Evolutionary conservation across 805 yeast genomes (phyloP), one percentile per base, ranked within the genome.

Genomic region (Zygotorulaspora florentina): DNA sequence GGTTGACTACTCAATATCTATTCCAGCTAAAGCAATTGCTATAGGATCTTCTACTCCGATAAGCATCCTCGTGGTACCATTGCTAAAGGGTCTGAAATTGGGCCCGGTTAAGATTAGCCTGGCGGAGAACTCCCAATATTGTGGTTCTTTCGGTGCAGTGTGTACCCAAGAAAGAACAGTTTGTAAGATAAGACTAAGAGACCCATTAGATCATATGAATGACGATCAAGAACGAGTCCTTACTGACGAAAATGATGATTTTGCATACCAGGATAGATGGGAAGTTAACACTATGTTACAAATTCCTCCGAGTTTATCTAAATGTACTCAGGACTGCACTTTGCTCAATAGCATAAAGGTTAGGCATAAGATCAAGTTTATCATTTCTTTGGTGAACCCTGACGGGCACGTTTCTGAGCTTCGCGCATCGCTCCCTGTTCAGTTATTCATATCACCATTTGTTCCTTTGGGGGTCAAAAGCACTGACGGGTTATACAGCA

Each of bases 321-420:
- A 79, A 55, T 77, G 90, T 55, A 84, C 96, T 1, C 99, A 90
- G 66, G 98, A 93, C 66, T 86, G 91, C 59, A 85, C 81, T 48
- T 72, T 93, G 31, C 68, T 75, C 27, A 74, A 75, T 23, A 78
- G 81, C 59, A 74, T 88, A 47, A 87, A 87, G 63, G 89, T 93
- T 11, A 79, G 95, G 45, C 99, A 93, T 68, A 90, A 89, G 67
- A 67, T 93, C 46, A 85, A 87, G 58, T 87, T 90, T 61, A 81
- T 79, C 8, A 79, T 93, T 47, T 84, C 87, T 1, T 72, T 93
- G 52, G 66, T 80, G 34, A 91, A 93, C 61, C 85, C 95, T 0
- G 97, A 89, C 64, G 96, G 96, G 2, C 98, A 91, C 61, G 81
- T 84, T 2, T 87, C 96, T 0, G 97, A 90, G 64, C 71, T 91